These are phyloP conservation scores for Solanum chaucha DNA, from an alignment of 257 asterid species.

Conservation along the genomic window DNA sequence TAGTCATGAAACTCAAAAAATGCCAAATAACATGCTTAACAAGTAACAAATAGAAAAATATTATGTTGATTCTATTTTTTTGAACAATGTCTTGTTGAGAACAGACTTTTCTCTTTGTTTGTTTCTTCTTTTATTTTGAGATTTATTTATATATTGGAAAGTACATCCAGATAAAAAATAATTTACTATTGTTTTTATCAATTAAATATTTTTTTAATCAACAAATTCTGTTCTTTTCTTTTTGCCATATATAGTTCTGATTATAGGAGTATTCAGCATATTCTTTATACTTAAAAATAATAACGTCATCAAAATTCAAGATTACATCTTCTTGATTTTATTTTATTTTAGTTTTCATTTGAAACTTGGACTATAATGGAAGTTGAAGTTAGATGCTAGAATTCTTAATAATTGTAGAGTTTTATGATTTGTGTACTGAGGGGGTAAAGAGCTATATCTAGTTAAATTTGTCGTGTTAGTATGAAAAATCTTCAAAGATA, in stretches of 20 bases:
- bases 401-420: neutral
- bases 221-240: neutral
- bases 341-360: neutral
- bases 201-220: neutral
- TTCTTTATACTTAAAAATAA: neutral
- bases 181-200: neutral
- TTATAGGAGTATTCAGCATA: neutral
- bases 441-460: neutral
- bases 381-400: neutral
- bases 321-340: neutral
- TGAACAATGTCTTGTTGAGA: neutral
- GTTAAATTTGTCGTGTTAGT: neutral
- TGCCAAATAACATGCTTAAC: neutral
- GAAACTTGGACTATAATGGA: neutral
- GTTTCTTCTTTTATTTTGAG: neutral
- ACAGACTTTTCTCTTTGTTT: neutral
- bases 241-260: neutral
- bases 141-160: neutral
- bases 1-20: neutral
- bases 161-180: neutral
- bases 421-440: neutral
- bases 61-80: neutral
- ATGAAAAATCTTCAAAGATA: neutral
- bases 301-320: neutral
- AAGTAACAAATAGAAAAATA: neutral